Base-by-base conservation (phyloP, 345 rosid species). In the Turritis glabra region DNA sequence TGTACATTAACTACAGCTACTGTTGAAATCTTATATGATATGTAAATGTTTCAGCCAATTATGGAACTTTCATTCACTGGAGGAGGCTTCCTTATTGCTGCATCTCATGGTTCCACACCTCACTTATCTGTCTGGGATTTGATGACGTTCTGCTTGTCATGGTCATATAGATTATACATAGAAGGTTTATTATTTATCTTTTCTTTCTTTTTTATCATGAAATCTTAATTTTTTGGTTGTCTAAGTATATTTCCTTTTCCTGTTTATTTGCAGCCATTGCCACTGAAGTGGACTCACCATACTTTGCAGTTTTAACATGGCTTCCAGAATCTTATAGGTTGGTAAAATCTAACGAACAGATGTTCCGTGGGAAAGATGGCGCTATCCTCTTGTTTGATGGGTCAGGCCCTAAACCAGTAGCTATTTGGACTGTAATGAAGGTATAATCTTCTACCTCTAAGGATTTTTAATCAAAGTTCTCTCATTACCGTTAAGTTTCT, bases 61-160 rank as follows among this genome's bases (percentile, higher is more conserved):
- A 64, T 69, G 75, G 72, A 64, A 53, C 84, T 92, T 69, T 79
- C 86, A 47, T 88, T 92, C 66, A 53, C 85, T 41, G 96, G 91
- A 21, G 92, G 82, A 37, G 41, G 41, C 54, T 80, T 82, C 80
- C 80, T 92, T 77, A 86, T 87, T 70, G 79, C 93, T 29, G 84
- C 87, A 62, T 88, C 92, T 7, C 33, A 80, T 66, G 93, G 86
- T 75, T 73, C 81, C 3, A 82, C 77, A 53, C 82, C 92, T 3
- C 90, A 84, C 72, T 82, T 89, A 9, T 81, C 90, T 55, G 82
- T 88, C 48, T 92, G 97, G 93, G 84, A 79, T 53, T 59, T 88
- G 86, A 80, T 89, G 65, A 85, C 80, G 73, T 80, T 84, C 19
- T 73, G 87, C 33, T 8, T 73, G 29, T 84, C 79, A 12, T 90